Percentiles rank a stretch among this genome's conserved stretches.
These are phyloP conservation scores for Jacaranda copaia DNA, from an alignment of 257 asterid genomes.

Conservation along the genomic window DNA sequence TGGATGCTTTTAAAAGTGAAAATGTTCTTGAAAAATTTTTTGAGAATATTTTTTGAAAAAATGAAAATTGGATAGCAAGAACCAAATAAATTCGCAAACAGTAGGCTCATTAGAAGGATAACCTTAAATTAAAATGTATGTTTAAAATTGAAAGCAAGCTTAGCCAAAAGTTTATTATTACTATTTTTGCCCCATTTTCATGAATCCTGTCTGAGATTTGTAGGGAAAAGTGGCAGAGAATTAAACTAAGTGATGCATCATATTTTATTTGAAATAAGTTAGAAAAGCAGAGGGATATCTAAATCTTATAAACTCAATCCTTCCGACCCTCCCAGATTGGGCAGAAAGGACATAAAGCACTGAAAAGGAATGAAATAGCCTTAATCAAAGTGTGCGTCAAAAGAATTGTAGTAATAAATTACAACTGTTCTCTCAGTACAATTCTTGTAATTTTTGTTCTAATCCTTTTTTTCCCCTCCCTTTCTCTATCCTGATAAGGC, in stretches of 20 bases:
- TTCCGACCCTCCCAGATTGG: not conserved
- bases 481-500: not conserved
- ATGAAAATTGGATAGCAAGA: not conserved
- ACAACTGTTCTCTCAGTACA: not conserved
- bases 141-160: not conserved
- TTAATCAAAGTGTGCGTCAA: not conserved
- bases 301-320: not conserved
- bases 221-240: not conserved
- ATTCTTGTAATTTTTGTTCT: conserved; percentile 1
- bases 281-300: too few species aligned
- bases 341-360: not conserved
- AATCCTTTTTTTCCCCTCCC: not conserved
- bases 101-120: not conserved
- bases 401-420: not conserved
- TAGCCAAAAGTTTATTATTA: not conserved
- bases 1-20: not conserved
- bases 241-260: conserved; percentile 1
- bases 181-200: conserved; percentile 15
- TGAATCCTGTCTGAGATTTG: not conserved
- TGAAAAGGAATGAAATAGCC: not conserved
- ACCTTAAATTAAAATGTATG: not conserved
- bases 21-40: not conserved
- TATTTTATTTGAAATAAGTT: not conserved
- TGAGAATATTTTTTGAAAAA: not conserved
- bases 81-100: not conserved